Conservation (phyloP, 345 rosid species). For the Populus tremula region DNA sequence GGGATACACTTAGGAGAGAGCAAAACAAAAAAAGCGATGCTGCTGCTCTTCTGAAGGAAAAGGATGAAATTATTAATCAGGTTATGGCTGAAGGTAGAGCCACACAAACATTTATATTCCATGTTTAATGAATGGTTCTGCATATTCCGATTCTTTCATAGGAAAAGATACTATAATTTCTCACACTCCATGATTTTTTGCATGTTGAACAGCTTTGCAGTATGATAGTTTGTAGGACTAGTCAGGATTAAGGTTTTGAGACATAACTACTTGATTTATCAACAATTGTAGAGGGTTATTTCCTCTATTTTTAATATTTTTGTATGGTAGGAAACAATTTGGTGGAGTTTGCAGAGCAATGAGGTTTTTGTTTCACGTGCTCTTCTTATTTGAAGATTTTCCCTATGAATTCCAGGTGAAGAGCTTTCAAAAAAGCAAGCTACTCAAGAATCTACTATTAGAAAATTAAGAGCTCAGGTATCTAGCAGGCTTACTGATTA, state of each 20-base stretch:
- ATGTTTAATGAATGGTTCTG: not conserved
- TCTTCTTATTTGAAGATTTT: conserved; percentile 2
- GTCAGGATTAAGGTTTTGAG: not conserved
- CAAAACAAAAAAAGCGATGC: conserved; percentile 94
- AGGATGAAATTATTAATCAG: conserved; percentile 96
- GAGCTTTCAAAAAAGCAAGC: conserved; percentile 99
- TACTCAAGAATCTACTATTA: conserved; percentile 85
- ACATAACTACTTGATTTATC: not conserved
- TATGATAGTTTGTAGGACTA: no score
- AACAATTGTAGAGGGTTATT: not conserved
- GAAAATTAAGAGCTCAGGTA: conserved; percentile 99
- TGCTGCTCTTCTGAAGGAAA: conserved; percentile 95
- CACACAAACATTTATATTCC: conserved; percentile 15
- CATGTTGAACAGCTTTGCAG: not conserved
- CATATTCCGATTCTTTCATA: conserved; percentile 1
- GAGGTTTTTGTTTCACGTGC: not conserved
- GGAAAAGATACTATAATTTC: not conserved
- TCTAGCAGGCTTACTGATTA: conserved; percentile 14
- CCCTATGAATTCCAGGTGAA: conserved; percentile 58
- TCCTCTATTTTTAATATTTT: not conserved
- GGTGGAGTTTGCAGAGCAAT: not conserved
- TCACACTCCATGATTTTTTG: not conserved
- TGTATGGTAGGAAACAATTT: not conserved
- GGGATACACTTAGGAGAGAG: conserved; percentile 96
- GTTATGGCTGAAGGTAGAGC: conserved; percentile 98